Base-by-base conservation (phyloP, 2,329 filamentous ascomycete genomes). In the Alternaria sp. region DNA sequence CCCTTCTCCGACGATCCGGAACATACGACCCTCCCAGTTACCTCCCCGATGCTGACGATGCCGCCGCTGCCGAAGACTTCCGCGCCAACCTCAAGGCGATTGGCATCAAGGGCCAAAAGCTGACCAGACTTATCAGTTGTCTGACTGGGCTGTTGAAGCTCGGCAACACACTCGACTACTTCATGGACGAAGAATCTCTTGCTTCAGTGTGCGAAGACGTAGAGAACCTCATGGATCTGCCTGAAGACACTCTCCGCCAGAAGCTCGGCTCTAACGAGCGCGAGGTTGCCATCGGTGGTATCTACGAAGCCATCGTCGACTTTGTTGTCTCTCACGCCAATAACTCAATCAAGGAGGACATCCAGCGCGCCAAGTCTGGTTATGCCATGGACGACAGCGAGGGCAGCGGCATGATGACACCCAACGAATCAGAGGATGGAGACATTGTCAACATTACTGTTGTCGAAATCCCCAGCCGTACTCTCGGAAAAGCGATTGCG, bases 241-340 rank as follows among this genome's bases (percentile, higher is more conserved):
- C 97, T 36, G 92, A 94, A 0, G 93, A 97, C 46, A 86, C 94
- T 2, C 87, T 99, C 8, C 83, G 91, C 44, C 87, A 87, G 55
- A 90, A 95, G 73, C 93, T 93, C 79, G 91, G 89, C 62, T 96
- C 93, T 0, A 89, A 94, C 63, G 96, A 98, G 62, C 89, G 96
- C 10, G 88, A 91, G 73, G 89, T 92, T 2, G 83, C 97, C 44
- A 92, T 98, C 63, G 90, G 89, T 12, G 94, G 93, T 3, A 85
- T 98, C 15, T 99, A 99, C 74, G 96, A 99, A 81, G 90, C 94
- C 12, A 84, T 98, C 25, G 93, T 99, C 0, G 96, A 98, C 77
- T 98, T 93, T 92, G 91, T 99, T 13, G 91, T 99, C 64, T 83
- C 85, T 60, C 96, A 94, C 76, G 95, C 94, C 60, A 99, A 99